phyloP scores from a whole-genome alignment of 306 rosid species.

The Cucurbita ficifolia region DNA sequence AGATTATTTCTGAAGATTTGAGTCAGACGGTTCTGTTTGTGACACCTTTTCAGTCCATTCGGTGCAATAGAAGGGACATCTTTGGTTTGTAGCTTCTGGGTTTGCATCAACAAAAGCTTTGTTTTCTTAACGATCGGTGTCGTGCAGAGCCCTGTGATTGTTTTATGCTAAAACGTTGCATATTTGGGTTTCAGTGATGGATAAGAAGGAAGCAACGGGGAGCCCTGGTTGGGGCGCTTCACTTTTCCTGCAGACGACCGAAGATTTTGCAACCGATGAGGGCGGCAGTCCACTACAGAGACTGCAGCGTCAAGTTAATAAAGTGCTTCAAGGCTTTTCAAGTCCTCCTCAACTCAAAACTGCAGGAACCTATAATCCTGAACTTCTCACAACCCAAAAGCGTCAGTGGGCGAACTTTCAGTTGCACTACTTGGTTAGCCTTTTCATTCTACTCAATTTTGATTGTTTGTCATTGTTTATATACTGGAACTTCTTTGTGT shows the following conservation, averaged over 20 bases:
- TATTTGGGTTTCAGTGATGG: slow-evolving; percentile 19
- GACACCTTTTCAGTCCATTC: not conserved
- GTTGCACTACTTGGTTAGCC: slow-evolving; percentile 49
- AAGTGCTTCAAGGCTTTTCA: slow-evolving; percentile 64
- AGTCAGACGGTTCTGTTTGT: not conserved
- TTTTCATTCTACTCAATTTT: not conserved
- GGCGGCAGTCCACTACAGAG: slow-evolving; percentile 58
- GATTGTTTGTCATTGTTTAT: not conserved
- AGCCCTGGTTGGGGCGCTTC: slow-evolving; percentile 80
- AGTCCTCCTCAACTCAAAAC: slow-evolving; percentile 44
- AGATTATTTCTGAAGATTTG: not conserved
- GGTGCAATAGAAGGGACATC: not conserved
- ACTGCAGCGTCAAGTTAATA: slow-evolving; percentile 54
- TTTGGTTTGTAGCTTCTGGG: not conserved
- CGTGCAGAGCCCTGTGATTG: not conserved
- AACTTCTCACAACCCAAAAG: slow-evolving; percentile 71
- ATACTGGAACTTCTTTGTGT: not conserved
- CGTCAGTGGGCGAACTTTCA: slow-evolving; percentile 91
- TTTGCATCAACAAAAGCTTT: not conserved
- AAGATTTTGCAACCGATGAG: slow-evolving; percentile 65
- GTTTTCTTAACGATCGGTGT: not conserved
- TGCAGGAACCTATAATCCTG: slow-evolving; percentile 59
- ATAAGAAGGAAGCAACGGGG: slow-evolving; percentile 44
- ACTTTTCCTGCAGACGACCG: slow-evolving; percentile 56
- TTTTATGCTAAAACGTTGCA: not conserved